Evolutionary conservation across 2,329 filamentous ascomycete genomes (phyloP).

Genomic region (Colletotrichum destructivum): DNA sequence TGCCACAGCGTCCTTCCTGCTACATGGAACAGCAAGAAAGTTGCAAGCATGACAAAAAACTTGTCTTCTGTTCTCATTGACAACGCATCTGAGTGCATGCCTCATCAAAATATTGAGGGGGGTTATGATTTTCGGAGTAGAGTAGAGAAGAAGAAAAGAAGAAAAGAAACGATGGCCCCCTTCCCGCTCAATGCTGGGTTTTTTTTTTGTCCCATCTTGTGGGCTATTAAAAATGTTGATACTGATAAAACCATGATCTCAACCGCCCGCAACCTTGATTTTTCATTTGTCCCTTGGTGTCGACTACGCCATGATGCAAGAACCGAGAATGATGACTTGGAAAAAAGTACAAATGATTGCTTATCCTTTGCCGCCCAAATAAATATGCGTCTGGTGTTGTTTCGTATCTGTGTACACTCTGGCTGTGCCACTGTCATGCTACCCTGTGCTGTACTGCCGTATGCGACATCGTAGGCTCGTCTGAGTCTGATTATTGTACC

Average conservation of each 20-base stretch:
- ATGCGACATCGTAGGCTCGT: neutral
- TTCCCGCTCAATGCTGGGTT: neutral
- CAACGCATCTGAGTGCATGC: neutral
- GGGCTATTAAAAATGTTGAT: conserved; percentile 25
- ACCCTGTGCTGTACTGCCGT: conserved; percentile 4
- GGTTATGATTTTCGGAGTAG: neutral
- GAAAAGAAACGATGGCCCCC: neutral
- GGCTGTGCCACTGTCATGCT: conserved; percentile 3
- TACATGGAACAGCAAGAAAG: too few relatives aligned
- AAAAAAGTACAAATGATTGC: conserved; percentile 25
- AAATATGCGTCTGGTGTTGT: neutral
- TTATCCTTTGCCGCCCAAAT: conserved; percentile 26
- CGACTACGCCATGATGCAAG: conserved; percentile 23
- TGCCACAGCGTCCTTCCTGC: neutral
- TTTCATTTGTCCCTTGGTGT: neutral
- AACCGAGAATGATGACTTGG: neutral
- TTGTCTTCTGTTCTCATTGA: neutral
- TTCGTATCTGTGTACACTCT: conserved; percentile 23
- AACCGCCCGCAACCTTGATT: neutral
- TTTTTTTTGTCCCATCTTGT: neutral
- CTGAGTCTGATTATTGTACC: neutral
- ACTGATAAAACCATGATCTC: neutral
- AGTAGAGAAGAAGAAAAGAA: neutral
- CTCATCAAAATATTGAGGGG: neutral
- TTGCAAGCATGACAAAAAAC: too few relatives aligned